phyloP scores from a whole-genome alignment of 202 grass and related monocot species.

The Musa balbisiana region DNA sequence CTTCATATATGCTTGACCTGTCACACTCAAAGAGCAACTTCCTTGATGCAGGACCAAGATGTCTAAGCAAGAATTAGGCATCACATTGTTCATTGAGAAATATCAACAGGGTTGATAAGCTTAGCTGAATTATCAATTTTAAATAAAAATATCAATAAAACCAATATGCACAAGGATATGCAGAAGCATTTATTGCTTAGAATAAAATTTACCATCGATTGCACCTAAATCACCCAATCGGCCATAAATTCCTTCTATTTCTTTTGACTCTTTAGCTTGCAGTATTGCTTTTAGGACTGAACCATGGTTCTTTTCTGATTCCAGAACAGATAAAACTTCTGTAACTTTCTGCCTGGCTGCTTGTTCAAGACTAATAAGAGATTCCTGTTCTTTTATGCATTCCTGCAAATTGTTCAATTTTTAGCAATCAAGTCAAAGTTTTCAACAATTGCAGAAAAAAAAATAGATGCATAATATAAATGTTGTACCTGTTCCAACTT shows the following conservation, averaged over 20 bases:
- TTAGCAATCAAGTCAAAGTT: conserved; percentile 15
- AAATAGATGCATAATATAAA: conserved; percentile 22
- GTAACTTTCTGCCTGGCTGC: conserved; percentile 66
- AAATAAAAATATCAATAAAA: not conserved
- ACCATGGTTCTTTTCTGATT: conserved; percentile 76
- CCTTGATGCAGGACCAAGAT: too few relatives aligned
- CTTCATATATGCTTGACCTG: too few relatives aligned
- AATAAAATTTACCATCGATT: conserved; percentile 61
- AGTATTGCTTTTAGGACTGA: conserved; percentile 78
- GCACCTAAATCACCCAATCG: conserved; percentile 87
- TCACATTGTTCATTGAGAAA: too few relatives aligned
- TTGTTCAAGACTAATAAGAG: conserved; percentile 68
- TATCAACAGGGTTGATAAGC: too few relatives aligned
- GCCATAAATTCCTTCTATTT: conserved; percentile 93
- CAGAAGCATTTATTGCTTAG: not conserved
- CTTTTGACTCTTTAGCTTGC: conserved; percentile 87
- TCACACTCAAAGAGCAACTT: too few relatives aligned
- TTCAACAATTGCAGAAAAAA: conserved; percentile 11
- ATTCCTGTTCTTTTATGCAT: conserved; percentile 58
- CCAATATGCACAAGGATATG: not conserved
- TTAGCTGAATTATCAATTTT: not conserved
- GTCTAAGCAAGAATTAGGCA: too few relatives aligned
- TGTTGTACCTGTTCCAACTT: conserved; percentile 65
- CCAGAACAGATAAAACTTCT: conserved; percentile 54
- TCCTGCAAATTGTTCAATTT: conserved; percentile 33